Percentiles rank a stretch among this genome's conserved stretches.
Evolutionary conservation across 352 stramenopile species (phyloP).

Genomic region (Phytopythium mirpurense): DNA sequence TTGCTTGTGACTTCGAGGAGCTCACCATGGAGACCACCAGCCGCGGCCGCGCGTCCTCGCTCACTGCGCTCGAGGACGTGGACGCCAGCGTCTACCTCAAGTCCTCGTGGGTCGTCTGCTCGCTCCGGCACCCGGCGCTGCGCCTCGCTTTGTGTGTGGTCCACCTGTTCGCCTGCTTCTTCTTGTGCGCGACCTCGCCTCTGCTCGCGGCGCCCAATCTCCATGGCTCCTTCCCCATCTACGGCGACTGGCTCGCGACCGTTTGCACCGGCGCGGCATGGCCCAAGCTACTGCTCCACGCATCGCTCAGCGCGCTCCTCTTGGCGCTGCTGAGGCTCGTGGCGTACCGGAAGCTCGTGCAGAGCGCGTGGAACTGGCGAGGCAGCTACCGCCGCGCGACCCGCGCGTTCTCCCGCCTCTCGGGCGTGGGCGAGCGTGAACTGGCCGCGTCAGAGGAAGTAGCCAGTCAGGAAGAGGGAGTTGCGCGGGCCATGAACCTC

Average conservation of each 20-base stretch:
- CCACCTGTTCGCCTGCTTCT: conserved; percentile 32
- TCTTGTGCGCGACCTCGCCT: conserved; percentile 33
- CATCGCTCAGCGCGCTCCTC: conserved; percentile 8
- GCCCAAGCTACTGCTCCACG: conserved; percentile 33
- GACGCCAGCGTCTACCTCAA: conserved; percentile 20
- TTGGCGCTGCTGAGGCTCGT: conserved; percentile 34
- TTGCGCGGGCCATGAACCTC: conserved; percentile 8
- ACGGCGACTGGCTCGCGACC: conserved; percentile 21
- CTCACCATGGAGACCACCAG: too few relatives aligned
- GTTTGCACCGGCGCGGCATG: conserved; percentile 14
- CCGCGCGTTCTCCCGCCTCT: conserved; percentile 24
- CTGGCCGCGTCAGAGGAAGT: neutral
- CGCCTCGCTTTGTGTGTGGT: conserved; percentile 26
- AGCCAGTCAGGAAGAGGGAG: neutral
- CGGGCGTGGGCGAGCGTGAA: conserved; percentile 6
- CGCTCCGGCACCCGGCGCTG: conserved; percentile 34
- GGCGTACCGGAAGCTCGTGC: conserved; percentile 27
- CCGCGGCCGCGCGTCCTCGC: conserved; percentile 1
- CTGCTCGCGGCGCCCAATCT: conserved; percentile 24
- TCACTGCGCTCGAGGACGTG: neutral
- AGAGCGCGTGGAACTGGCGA: conserved; percentile 47
- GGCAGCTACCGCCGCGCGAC: conserved; percentile 21
- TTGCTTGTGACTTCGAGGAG: too few relatives aligned
- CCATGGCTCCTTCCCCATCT: conserved; percentile 34
- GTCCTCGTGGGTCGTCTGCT: conserved; percentile 29